phyloP scores from a whole-genome alignment of 805 yeast genomes.

The Candida insectorum region DNA sequence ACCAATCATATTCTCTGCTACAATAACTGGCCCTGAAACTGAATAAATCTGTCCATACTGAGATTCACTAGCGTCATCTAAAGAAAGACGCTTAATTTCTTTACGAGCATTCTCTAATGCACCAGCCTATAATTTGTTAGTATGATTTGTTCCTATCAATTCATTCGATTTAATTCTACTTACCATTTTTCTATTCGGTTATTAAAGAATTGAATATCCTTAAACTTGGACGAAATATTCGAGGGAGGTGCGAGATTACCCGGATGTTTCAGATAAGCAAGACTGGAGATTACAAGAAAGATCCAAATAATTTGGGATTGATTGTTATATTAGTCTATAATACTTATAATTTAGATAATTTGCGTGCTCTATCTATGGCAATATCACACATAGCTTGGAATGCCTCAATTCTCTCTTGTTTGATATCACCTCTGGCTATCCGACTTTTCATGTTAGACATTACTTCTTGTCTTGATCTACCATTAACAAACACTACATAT shows the following conservation, averaged over 20 bases:
- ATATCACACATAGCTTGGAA: slow-evolving; percentile 90
- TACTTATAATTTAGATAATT: slow-evolving; percentile 35
- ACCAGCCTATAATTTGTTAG: slow-evolving; percentile 63
- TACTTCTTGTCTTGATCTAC: slow-evolving; percentile 62
- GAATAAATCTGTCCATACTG: slow-evolving; percentile 88
- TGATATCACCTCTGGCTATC: slow-evolving; percentile 53
- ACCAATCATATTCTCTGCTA: slow-evolving; percentile 98
- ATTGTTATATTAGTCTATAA: not conserved
- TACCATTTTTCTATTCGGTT: no score
- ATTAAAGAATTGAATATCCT: no score
- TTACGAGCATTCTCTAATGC: slow-evolving; percentile 96
- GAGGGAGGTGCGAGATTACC: no score
- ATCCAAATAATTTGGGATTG: no score
- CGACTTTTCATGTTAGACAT: slow-evolving; percentile 60
- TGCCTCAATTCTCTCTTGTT: slow-evolving; percentile 60
- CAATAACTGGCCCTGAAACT: slow-evolving; percentile 96
- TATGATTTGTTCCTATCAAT: no score
- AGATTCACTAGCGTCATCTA: slow-evolving; percentile 68
- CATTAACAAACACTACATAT: slow-evolving; percentile 88
- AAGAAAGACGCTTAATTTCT: slow-evolving; percentile 78
- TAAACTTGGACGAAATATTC: no score
- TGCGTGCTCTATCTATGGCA: slow-evolving; percentile 72
- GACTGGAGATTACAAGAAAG: no score
- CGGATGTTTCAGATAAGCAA: no score
- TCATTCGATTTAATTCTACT: no score